Base-by-base conservation (phyloP, 805 yeast genomes). In the Barnettozyma sucrosica region DNA sequence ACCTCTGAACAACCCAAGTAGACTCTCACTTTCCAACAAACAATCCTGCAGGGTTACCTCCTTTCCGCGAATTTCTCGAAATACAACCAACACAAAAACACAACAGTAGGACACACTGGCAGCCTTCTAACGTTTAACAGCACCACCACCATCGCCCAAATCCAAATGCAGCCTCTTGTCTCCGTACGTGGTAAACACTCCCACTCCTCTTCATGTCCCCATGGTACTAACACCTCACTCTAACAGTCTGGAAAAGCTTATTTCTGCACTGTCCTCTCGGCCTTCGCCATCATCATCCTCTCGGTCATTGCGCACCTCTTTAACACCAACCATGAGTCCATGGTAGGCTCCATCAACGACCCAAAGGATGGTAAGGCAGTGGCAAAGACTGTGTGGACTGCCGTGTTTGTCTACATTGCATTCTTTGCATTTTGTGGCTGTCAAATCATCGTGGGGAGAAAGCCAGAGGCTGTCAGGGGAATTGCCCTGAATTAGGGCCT, bases 281-380 rank as follows among this genome's bases (percentile, higher is more conserved):
- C 93, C 14, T 92, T 92, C 65, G 99, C 95, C 49, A 81, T 92
- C 30, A 84, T 89, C 41, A 93, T 92, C 48, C 77, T 92, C 42
- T 76, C 95, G 10, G 85, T 87, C 48, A 79, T 92, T 57, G 99
- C 95, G 18, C 79, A 80, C 55, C 74, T 92, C 53, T 92, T 93
- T 72, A 74, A 84, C 56, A 71, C 71, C 32, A 86, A 81, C 55
- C 95, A 88, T 65, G 98, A 92, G 69, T 76, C 95, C 19, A 83
- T 92, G 85, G 83, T 89, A 71, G 99, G 99, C 5, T 86, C 96
- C 36, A 80, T 81, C 51, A 81, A 75, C 56, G 96, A 90, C 63
- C 99, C 99, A 13, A 87, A 79, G 56, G 93, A 93, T 63, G 98
- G 98, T 14, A 80, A 81, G 53, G 96, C 93, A 26, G 98, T 92